Percentiles rank a stretch among this genome's conserved stretches.
Evolutionary conservation across 257 asterid species (phyloP).

Genomic region (Orobanche coerulescens): DNA sequence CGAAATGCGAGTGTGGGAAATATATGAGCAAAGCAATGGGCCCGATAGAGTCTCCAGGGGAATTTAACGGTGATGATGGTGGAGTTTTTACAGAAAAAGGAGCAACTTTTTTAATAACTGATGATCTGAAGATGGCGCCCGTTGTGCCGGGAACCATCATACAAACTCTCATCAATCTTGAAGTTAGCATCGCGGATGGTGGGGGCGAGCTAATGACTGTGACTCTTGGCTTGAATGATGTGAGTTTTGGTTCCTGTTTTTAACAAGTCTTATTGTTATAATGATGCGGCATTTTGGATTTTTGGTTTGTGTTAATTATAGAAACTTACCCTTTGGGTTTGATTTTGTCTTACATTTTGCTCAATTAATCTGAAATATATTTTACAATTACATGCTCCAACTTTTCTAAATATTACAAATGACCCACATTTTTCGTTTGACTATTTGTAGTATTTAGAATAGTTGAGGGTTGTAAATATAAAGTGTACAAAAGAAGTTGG

Average conservation of each 20-base stretch:
- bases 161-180: background rate
- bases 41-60: background rate
- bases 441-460: no score
- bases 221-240: background rate
- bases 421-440: no score
- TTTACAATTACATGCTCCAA: no score
- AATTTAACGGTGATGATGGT: background rate
- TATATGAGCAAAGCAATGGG: background rate
- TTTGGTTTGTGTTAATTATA: no score
- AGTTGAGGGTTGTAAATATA: no score
- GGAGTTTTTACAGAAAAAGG: background rate
- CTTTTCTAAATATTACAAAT: no score
- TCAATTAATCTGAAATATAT: background rate
- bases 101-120: background rate
- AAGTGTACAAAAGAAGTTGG: no score
- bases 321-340: background rate
- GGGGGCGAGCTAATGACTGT: background rate
- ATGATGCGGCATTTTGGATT: background rate
- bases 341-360: conserved; percentile 13
- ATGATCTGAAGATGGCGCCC: background rate
- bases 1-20: background rate
- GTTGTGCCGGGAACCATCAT: background rate
- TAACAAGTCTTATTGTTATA: background rate
- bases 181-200: background rate
- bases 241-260: background rate